A percentile compares a stretch with the other conserved stretches of the same genome.
Conservation (phyloP, 257 asterid species). For the Solanum gracilifrons region DNA sequence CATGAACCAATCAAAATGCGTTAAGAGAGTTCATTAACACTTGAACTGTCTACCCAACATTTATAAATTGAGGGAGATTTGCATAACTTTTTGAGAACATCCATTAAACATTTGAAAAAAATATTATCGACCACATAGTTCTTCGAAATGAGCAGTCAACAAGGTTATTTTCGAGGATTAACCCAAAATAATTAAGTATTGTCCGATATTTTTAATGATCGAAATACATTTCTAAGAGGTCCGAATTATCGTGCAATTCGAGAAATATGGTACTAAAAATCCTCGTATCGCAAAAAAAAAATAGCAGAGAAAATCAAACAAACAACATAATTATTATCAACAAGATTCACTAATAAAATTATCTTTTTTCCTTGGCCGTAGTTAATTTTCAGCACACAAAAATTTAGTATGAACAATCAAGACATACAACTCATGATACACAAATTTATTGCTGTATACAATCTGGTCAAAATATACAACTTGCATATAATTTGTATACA, state of each 20-base stretch:
- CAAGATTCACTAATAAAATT: not conserved
- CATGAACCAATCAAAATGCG: not conserved
- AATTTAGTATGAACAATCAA: not conserved
- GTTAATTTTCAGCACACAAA: not conserved
- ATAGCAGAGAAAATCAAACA: not conserved
- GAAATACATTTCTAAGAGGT: not conserved
- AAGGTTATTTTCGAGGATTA: too few species aligned
- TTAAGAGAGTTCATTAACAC: not conserved
- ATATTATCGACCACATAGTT: not conserved
- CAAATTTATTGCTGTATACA: not conserved
- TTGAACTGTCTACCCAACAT: not conserved
- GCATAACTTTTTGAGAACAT: too few species aligned
- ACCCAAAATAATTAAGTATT: not conserved
- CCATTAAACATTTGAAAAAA: too few species aligned
- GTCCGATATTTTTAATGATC: not conserved
- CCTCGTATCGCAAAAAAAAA: not conserved
- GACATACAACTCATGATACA: not conserved
- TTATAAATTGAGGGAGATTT: not conserved
- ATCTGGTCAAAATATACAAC: not conserved
- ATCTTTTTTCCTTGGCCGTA: not conserved
- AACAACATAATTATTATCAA: not conserved
- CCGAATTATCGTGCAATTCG: not conserved
- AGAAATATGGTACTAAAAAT: too few species aligned
- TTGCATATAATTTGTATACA: not conserved
- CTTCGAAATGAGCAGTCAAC: too few species aligned